Conservation (phyloP, 345 rosid genomes). For the Atalantia buxifolia region DNA sequence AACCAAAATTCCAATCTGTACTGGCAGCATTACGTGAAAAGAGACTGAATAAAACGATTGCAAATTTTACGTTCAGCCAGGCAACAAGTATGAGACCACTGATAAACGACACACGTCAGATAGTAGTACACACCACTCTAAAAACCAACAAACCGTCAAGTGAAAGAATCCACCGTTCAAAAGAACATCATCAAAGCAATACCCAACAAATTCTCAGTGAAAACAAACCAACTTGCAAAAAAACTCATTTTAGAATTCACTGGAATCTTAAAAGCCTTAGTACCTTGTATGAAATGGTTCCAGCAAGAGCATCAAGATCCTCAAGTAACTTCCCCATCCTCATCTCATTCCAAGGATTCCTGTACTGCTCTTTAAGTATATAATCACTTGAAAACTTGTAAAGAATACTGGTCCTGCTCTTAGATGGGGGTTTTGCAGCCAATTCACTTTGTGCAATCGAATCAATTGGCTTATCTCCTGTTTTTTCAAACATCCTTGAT, state of each 20-base stretch:
- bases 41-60: too few relatives aligned
- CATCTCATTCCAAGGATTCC: slow-evolving; percentile 85
- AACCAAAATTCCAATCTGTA: too few relatives aligned
- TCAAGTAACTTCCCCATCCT: slow-evolving; percentile 82
- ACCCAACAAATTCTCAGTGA: neutral
- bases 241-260: neutral
- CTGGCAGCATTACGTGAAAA: too few relatives aligned
- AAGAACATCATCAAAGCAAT: neutral
- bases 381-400: slow-evolving; percentile 76
- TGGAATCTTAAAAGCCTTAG: neutral
- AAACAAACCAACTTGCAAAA: too few relatives aligned
- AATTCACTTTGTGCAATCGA: slow-evolving; percentile 27
- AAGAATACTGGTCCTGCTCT: slow-evolving; percentile 67
- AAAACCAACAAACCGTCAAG: too few relatives aligned
- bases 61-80: too few relatives aligned
- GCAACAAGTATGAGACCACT: too few relatives aligned
- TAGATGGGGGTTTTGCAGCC: slow-evolving; percentile 50
- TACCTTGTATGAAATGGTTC: slow-evolving; percentile 83
- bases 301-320: slow-evolving; percentile 96
- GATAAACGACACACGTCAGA: too few relatives aligned
- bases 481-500: slow-evolving; percentile 51
- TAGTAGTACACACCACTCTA: too few relatives aligned
- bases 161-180: too few relatives aligned
- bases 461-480: slow-evolving; percentile 19
- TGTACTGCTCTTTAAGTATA: slow-evolving; percentile 72